Percentiles rank a stretch among this genome's conserved stretches.
Evolutionary conservation across 148 eudicot genomes (phyloP).

Genomic region (Vaccinium myrtillus): DNA sequence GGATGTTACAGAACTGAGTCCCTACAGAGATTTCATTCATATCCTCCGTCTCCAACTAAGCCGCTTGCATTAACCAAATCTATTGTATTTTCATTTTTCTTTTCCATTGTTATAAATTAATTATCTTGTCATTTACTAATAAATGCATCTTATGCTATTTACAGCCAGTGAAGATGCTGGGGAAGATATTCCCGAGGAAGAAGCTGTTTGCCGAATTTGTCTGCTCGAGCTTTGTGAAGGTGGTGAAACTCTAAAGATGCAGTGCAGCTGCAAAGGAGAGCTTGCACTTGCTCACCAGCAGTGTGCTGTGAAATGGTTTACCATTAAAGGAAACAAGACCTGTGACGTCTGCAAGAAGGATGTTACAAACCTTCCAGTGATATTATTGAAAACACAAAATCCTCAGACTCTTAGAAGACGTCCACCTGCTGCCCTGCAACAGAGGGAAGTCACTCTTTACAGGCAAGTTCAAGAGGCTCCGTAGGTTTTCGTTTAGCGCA

Average conservation of each 20-base stretch:
- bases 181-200: slow-evolving; percentile 88
- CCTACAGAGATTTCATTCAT: background rate
- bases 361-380: slow-evolving; percentile 71
- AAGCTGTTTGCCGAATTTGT: slow-evolving; percentile 89
- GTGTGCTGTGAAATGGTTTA: slow-evolving; percentile 89
- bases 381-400: slow-evolving; percentile 58
- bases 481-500: background rate
- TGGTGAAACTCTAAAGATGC: slow-evolving; percentile 76
- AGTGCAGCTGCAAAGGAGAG: slow-evolving; percentile 93
- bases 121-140: background rate
- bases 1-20: background rate
- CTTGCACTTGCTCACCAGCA: slow-evolving; percentile 85
- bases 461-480: slow-evolving; percentile 30
- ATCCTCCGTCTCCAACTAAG: background rate
- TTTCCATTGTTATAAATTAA: background rate
- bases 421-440: slow-evolving; percentile 27
- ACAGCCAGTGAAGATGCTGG: slow-evolving; percentile 41
- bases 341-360: slow-evolving; percentile 82
- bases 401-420: slow-evolving; percentile 34
- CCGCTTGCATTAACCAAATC: slow-evolving; percentile 1
- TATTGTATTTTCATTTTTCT: background rate
- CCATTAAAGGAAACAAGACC: slow-evolving; percentile 73
- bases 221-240: slow-evolving; percentile 74
- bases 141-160: background rate
- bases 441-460: slow-evolving; percentile 35